These are phyloP conservation scores for Blumeriella jaapii DNA, from an alignment of 2,329 filamentous ascomycete genomes.

Conservation along the genomic window DNA sequence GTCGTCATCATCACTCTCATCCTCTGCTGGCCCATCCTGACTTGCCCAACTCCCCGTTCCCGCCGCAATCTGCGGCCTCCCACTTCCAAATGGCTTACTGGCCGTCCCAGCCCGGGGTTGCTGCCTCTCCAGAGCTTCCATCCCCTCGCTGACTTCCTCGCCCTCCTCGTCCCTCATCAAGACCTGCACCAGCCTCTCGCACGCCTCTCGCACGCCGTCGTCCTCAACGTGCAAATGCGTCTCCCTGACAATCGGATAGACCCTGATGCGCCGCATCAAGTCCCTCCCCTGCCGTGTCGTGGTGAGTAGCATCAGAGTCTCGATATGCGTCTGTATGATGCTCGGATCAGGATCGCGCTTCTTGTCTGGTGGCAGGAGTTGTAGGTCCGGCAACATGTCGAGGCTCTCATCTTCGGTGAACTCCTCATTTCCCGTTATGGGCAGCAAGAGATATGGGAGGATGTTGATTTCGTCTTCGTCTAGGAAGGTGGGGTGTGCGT, in stretches of 20 bases:
- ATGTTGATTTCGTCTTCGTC: conserved; percentile 64
- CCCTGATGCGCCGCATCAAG: conserved; percentile 60
- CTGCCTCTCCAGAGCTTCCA: conserved; percentile 20
- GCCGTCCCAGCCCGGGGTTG: conserved; percentile 5
- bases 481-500: conserved; percentile 60
- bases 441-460: conserved; percentile 78
- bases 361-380: conserved; percentile 84
- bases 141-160: conserved; percentile 22
- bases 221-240: conserved; percentile 68
- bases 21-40: conserved; percentile 14
- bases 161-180: conserved; percentile 28
- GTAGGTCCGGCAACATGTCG: conserved; percentile 80
- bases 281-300: conserved; percentile 68
- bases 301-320: conserved; percentile 75
- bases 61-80: conserved; percentile 4
- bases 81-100: conserved; percentile 1
- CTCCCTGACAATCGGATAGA: conserved; percentile 84
- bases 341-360: conserved; percentile 63
- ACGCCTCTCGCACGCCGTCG: conserved; percentile 71
- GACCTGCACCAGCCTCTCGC: conserved; percentile 76
- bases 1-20: conserved; percentile 22
- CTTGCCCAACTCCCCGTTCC: conserved; percentile 13
- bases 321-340: conserved; percentile 78
- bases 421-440: conserved; percentile 78
- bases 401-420: conserved; percentile 79